These are phyloP conservation scores for Tremellales sp. DNA, from an alignment of 1,284 basidiomycete species.

Conservation along the genomic window DNA sequence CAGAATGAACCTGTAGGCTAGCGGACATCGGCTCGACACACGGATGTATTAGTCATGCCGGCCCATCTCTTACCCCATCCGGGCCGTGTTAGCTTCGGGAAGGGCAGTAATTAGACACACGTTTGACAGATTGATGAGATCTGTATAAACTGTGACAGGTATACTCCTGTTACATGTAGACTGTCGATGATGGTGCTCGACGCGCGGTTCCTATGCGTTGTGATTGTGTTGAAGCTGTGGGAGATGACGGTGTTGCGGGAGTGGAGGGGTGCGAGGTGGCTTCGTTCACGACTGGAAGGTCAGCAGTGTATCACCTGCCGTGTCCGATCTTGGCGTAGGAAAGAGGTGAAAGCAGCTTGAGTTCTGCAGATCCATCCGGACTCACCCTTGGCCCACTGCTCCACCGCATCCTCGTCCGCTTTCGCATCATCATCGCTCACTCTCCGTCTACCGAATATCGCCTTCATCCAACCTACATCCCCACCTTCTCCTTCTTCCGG, in stretches of 20 bases:
- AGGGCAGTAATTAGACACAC: background rate
- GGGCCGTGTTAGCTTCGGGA: background rate
- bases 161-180: conserved; percentile 10
- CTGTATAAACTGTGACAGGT: background rate
- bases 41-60: background rate
- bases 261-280: conserved; percentile 1
- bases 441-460: conserved; percentile 37
- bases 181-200: conserved; percentile 15
- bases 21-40: background rate
- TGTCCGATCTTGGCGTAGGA: background rate
- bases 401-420: conserved; percentile 19
- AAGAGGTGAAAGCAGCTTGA: no score
- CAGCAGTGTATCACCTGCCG: background rate
- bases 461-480: conserved; percentile 41
- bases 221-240: conserved; percentile 1
- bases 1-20: background rate
- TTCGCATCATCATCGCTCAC: conserved; percentile 3
- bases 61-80: background rate
- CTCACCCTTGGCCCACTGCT: conserved; percentile 29
- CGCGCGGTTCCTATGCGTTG: conserved; percentile 4
- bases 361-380: conserved; percentile 1
- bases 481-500: conserved; percentile 21
- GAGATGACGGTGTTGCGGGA: background rate
- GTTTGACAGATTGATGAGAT: background rate
- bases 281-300: conserved; percentile 8